Percentiles rank a stretch among this genome's conserved stretches.
These are phyloP conservation scores for Basidiobolus heterosporus DNA, from an alignment of 371 early-diverging fungal species.

Conservation along the genomic window DNA sequence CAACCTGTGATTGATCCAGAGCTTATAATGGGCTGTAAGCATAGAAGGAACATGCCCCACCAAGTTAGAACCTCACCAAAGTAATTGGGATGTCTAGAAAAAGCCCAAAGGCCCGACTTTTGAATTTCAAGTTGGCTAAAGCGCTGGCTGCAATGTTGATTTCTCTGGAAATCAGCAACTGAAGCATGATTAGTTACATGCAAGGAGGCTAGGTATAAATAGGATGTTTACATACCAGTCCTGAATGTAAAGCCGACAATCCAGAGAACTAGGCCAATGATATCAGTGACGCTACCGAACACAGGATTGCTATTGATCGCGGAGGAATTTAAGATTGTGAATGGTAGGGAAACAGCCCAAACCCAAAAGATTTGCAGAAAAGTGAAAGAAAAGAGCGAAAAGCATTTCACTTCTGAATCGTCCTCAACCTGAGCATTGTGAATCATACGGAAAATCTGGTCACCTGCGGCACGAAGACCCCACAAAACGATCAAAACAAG, in stretches of 20 bases:
- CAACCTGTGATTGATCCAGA: no score
- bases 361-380: slow-evolving; percentile 5
- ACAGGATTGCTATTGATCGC: neutral
- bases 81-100: slow-evolving; percentile 8
- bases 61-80: slow-evolving; percentile 5
- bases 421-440: neutral
- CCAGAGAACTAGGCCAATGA: slow-evolving; percentile 3
- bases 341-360: slow-evolving; percentile 3
- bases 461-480: no score
- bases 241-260: slow-evolving; percentile 1
- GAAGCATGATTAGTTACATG: no score
- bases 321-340: slow-evolving; percentile 6
- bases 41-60: slow-evolving; percentile 14
- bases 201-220: no score
- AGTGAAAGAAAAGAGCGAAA: neutral
- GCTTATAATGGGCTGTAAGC: no score
- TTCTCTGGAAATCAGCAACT: no score
- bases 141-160: no score
- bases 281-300: slow-evolving; percentile 5
- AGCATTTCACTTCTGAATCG: neutral
- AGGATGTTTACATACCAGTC: neutral
- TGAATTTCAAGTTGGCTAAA: no score
- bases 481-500: no score
- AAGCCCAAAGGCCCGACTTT: slow-evolving; percentile 4
- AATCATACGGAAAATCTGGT: no score